A percentile compares a stretch with the other conserved stretches of the same genome.
Evolutionary conservation across 768 basidiomycete species (phyloP).

Genomic region (Pholiota molesta): DNA sequence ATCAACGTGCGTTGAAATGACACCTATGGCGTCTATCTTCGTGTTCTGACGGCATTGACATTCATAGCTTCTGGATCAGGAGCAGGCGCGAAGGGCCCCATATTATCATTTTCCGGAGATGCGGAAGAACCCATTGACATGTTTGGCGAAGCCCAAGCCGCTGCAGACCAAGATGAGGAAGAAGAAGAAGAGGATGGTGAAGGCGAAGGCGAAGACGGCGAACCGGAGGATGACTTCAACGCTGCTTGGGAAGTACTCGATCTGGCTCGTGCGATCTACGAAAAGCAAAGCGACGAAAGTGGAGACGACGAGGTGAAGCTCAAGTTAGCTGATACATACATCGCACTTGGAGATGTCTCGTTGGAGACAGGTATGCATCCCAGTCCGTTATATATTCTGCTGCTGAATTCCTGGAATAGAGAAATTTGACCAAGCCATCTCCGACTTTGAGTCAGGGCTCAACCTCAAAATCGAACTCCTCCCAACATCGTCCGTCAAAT

Average conservation of each 20-base stretch:
- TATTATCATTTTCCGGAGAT: conserved; percentile 83
- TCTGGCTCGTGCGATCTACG: conserved; percentile 85
- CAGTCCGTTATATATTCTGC: neutral
- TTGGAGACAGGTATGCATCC: conserved; percentile 82
- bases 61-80: conserved; percentile 34
- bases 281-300: conserved; percentile 56
- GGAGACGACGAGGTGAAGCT: conserved; percentile 67
- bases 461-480: conserved; percentile 72
- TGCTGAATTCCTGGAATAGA: conserved; percentile 49
- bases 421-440: conserved; percentile 94
- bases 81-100: conserved; percentile 48
- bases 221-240: conserved; percentile 97
- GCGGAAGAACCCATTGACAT: conserved; percentile 70
- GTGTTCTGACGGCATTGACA: conserved; percentile 10
- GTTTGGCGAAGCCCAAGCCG: conserved; percentile 56
- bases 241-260: conserved; percentile 99
- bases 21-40: conserved; percentile 2
- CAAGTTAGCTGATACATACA: conserved; percentile 89
- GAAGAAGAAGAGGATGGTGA: conserved; percentile 57
- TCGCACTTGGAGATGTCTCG: conserved; percentile 93
- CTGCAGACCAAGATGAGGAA: conserved; percentile 50
- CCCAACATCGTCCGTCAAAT: conserved; percentile 91
- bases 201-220: conserved; percentile 68
- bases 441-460: conserved; percentile 82
- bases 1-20: conserved; percentile 27